A percentile compares a stretch with the other conserved stretches of the same genome.
Evolutionary conservation across 2,329 filamentous ascomycete species (phyloP).

Genomic region (Arthrobotrys conoides): DNA sequence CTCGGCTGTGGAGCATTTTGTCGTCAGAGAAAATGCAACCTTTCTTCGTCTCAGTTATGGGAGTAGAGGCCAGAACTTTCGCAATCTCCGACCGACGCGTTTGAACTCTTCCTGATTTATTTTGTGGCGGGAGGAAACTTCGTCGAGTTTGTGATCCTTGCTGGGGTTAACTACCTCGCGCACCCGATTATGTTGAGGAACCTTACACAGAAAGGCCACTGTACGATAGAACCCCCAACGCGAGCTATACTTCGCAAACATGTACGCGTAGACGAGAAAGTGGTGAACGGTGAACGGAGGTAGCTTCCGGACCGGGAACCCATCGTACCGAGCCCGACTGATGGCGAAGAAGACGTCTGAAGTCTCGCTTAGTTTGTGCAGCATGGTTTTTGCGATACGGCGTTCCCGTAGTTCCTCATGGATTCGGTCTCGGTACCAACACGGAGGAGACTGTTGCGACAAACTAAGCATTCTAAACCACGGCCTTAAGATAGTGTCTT

Average conservation of each 20-base stretch:
- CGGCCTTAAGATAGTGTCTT: conserved; percentile 30
- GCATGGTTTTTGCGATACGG: conserved; percentile 64
- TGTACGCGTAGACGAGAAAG: conserved; percentile 67
- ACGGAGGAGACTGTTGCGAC: conserved; percentile 65
- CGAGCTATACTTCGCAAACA: conserved; percentile 69
- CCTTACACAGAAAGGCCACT: conserved; percentile 66
- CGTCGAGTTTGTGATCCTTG: conserved; percentile 65
- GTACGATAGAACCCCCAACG: conserved; percentile 68
- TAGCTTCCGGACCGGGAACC: conserved; percentile 64
- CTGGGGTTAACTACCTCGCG: conserved; percentile 69
- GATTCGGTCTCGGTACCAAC: conserved; percentile 67
- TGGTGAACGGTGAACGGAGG: conserved; percentile 63
- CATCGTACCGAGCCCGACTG: conserved; percentile 67
- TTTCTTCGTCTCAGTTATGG: conserved; percentile 61
- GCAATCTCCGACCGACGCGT: conserved; percentile 64
- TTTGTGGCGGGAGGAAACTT: conserved; percentile 67
- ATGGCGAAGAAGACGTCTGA: conserved; percentile 69
- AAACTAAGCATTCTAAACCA: conserved; percentile 65
- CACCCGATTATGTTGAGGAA: conserved; percentile 63
- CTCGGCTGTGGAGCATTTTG: too few relatives aligned
- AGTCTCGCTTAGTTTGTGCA: conserved; percentile 68
- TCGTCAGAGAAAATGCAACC: not conserved
- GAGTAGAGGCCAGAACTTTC: conserved; percentile 67
- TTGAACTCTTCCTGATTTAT: conserved; percentile 66
- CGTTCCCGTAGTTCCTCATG: conserved; percentile 66